Percentiles rank a stretch among this genome's conserved stretches.
phyloP scores from a whole-genome alignment of 768 basidiomycete genomes.

The Mycena galopus region DNA sequence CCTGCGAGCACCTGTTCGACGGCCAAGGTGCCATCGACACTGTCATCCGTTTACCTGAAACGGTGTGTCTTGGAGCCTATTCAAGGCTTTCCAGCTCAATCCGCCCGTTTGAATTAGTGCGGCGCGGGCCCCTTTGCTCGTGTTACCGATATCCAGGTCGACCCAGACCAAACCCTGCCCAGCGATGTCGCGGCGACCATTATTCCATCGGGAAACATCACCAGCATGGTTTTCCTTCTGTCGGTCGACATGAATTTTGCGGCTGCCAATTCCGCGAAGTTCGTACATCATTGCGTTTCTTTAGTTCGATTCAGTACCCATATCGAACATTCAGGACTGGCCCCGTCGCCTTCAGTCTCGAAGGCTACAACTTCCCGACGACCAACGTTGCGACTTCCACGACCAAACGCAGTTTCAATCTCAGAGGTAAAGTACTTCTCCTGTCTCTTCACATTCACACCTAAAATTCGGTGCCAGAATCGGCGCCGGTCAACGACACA shows the following conservation, averaged over 20 bases:
- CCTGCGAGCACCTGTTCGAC: neutral
- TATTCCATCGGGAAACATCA: constrained; percentile 11
- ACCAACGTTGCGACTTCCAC: neutral
- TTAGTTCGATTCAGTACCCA: neutral
- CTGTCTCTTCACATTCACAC: neutral
- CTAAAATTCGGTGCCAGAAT: too few relatives aligned
- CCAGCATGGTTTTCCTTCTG: constrained; percentile 29
- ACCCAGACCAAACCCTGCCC: neutral
- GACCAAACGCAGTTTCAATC: constrained; percentile 8
- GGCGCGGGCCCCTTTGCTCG: neutral
- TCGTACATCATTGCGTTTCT: neutral
- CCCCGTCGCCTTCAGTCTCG: constrained; percentile 22
- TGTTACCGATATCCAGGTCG: neutral
- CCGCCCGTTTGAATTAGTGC: neutral
- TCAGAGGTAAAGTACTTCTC: neutral
- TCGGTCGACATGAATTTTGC: constrained; percentile 30
- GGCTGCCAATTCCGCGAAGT: constrained; percentile 10
- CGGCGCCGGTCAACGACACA: too few relatives aligned
- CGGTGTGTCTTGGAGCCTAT: neutral
- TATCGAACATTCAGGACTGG: constrained; percentile 21
- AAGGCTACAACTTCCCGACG: constrained; percentile 29
- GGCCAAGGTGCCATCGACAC: neutral
- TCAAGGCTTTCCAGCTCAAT: neutral
- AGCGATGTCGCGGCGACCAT: neutral
- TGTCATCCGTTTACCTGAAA: neutral